Percentiles rank a stretch among this genome's conserved stretches.
phyloP scores from a whole-genome alignment of 2,329 filamentous ascomycete genomes.

The Colletotrichum tropicale region DNA sequence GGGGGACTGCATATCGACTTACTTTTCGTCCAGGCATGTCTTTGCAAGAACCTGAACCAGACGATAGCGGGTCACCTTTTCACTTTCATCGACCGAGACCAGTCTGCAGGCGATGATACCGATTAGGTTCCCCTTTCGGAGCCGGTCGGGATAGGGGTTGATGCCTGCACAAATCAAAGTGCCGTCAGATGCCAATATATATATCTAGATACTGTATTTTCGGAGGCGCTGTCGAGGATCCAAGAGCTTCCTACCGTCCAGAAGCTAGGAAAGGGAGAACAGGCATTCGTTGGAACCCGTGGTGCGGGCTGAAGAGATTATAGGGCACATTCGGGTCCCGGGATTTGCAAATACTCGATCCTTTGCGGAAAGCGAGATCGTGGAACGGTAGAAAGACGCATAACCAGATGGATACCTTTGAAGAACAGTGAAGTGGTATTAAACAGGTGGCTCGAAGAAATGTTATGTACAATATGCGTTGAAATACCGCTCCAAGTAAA shows the following conservation, averaged over 20 bases:
- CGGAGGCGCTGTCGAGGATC: neutral
- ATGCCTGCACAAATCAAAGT: neutral
- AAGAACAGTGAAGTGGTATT: neutral
- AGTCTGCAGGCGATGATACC: neutral
- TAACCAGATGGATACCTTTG: neutral
- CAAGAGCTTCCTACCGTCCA: neutral
- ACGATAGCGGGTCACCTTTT: neutral
- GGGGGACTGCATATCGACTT: neutral
- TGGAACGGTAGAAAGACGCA: neutral
- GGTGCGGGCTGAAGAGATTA: neutral
- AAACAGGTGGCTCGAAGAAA: neutral
- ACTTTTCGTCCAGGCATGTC: neutral
- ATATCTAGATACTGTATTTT: neutral
- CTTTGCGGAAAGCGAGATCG: neutral
- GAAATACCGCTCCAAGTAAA: neutral
- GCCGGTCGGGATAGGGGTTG: neutral
- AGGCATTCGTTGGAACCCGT: neutral
- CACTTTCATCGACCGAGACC: neutral
- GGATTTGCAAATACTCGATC: neutral
- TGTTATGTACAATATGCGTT: neutral
- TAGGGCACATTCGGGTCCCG: neutral
- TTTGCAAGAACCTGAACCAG: neutral
- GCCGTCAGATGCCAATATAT: neutral
- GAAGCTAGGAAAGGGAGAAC: neutral
- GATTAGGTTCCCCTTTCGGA: neutral